Conservation (phyloP, 2,329 filamentous ascomycete genomes). For the Neophaeococcomyces mojaviensis region DNA sequence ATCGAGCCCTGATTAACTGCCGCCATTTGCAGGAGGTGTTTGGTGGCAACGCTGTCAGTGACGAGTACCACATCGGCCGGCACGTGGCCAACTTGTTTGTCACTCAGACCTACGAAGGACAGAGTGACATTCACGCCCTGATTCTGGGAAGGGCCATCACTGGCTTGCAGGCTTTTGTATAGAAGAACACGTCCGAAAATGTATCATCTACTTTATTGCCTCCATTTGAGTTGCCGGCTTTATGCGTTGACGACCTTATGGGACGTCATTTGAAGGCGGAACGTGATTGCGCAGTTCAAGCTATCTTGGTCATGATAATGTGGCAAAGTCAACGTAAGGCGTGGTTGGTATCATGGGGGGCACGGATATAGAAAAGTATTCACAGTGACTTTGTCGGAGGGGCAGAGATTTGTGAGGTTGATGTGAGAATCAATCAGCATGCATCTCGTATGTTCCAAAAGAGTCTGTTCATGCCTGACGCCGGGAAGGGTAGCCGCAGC, state of each 20-base stretch:
- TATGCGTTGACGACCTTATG: no score
- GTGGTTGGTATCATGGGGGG: not conserved
- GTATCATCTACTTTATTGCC: no score
- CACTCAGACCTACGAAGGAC: slow-evolving; percentile 95
- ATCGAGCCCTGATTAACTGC: slow-evolving; percentile 72
- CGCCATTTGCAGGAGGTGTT: slow-evolving; percentile 87
- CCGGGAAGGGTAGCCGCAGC: not conserved
- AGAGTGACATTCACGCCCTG: slow-evolving; percentile 88
- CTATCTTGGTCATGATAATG: no score
- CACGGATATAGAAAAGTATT: not conserved
- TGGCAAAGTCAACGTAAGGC: no score
- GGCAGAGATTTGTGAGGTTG: not conserved
- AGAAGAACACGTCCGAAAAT: slow-evolving; percentile 13
- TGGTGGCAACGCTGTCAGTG: slow-evolving; percentile 94
- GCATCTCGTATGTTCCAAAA: no score
- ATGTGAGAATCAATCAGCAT: not conserved
- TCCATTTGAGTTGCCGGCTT: no score
- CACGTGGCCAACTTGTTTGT: slow-evolving; percentile 96
- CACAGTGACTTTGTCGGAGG: not conserved
- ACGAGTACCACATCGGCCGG: slow-evolving; percentile 90
- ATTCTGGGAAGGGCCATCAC: slow-evolving; percentile 63
- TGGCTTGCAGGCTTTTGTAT: slow-evolving; percentile 73
- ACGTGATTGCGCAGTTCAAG: no score
- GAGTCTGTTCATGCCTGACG: slow-evolving; percentile 1
- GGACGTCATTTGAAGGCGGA: no score